Conservation (phyloP, 2,329 filamentous ascomycete genomes). For the Ophiostoma australiae region DNA sequence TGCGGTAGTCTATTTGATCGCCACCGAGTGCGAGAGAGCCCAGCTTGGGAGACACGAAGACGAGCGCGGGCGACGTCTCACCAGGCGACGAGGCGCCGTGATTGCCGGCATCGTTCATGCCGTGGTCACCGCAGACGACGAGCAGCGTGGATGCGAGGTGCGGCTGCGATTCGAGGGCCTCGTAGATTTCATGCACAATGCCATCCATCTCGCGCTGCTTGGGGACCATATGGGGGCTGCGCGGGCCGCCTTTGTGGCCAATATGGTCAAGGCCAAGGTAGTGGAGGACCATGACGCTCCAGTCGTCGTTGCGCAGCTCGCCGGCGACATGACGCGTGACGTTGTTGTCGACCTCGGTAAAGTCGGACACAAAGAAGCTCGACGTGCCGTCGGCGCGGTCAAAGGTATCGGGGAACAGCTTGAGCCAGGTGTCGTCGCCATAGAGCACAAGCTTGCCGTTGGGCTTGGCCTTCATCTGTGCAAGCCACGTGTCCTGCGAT, state of each 20-base stretch:
- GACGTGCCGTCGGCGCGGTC: conserved; percentile 84
- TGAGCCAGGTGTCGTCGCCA: conserved; percentile 97
- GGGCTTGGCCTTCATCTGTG: conserved; percentile 74
- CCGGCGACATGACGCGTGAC: conserved; percentile 82
- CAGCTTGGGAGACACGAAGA: conserved; percentile 84
- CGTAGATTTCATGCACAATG: conserved; percentile 56
- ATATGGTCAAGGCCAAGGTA: conserved; percentile 96
- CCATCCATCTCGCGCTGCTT: conserved; percentile 79
- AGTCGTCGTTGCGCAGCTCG: conserved; percentile 73
- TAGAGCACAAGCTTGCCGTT: conserved; percentile 83
- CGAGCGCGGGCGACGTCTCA: conserved; percentile 86
- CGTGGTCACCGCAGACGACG: conserved; percentile 87
- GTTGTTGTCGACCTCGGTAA: conserved; percentile 95
- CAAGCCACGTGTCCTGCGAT: conserved; percentile 90
- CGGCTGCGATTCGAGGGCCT: conserved; percentile 62
- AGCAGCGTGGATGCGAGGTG: conserved; percentile 76
- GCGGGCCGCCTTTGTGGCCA: conserved; percentile 87
- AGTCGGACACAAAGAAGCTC: conserved; percentile 98
- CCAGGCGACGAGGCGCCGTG: conserved; percentile 91
- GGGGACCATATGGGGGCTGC: conserved; percentile 79
- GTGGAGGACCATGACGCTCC: conserved; percentile 91
- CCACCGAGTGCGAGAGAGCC: conserved; percentile 35
- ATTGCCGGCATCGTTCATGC: conserved; percentile 99
- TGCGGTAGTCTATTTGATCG: background rate
- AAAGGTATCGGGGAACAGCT: conserved; percentile 88